These are phyloP conservation scores for Penicillium cataractarum DNA, from an alignment of 495 filamentous ascomycete species.

Conservation along the genomic window DNA sequence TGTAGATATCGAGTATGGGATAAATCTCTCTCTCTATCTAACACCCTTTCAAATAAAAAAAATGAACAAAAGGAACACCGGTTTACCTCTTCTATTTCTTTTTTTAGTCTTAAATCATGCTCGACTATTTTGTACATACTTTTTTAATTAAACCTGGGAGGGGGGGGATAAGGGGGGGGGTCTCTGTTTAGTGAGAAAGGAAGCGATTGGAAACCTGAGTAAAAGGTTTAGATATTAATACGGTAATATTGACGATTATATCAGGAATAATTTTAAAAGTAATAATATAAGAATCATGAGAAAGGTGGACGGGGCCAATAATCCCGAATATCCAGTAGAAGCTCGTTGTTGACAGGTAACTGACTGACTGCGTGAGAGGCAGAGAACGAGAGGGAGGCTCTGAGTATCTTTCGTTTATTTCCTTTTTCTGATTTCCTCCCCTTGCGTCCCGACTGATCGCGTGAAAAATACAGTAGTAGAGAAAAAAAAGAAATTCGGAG, in stretches of 20 bases:
- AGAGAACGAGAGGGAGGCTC: neutral
- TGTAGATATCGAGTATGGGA: neutral
- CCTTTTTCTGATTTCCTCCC: neutral
- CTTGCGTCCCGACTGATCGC: constrained; percentile 20
- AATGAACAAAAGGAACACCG: neutral
- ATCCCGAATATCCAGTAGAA: neutral
- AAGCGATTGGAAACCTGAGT: neutral
- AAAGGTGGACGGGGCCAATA: neutral
- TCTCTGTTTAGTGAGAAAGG: neutral
- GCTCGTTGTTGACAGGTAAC: neutral
- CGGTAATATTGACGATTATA: neutral
- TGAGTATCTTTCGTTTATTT: constrained; percentile 4
- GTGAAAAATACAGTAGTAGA: constrained; percentile 13
- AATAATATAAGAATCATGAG: neutral
- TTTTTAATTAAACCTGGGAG: neutral
- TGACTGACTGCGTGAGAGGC: neutral
- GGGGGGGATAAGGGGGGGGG: neutral
- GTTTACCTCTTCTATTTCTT: neutral
- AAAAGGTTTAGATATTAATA: neutral
- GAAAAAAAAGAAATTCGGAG: neutral
- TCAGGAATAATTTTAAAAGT: neutral
- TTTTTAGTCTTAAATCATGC: neutral
- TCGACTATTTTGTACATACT: neutral
- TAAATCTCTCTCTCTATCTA: too few relatives aligned
- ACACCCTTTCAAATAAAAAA: neutral